These are phyloP conservation scores for Colletotrichum euphorbiae DNA, from an alignment of 2,329 filamentous ascomycete species.

Conservation along the genomic window DNA sequence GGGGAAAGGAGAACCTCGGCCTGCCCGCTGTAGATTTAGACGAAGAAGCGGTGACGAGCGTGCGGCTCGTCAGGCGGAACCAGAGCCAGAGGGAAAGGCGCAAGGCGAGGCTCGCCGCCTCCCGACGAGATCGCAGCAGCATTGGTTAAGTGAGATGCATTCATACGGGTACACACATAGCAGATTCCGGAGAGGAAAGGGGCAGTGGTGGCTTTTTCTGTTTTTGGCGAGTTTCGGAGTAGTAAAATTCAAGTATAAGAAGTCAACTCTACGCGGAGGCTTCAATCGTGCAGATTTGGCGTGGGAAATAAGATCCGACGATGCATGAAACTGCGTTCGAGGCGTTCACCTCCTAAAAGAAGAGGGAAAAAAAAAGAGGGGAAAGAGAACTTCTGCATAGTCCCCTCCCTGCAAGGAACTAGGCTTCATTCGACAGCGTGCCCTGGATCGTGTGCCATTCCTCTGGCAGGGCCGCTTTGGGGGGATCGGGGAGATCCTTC, in stretches of 20 bases:
- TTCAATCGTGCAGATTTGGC: slow-evolving; percentile 2
- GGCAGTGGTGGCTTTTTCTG: not conserved
- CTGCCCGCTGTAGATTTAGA: not conserved
- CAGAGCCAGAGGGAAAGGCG: slow-evolving; percentile 37
- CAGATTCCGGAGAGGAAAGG: not conserved
- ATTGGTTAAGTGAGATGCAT: slow-evolving; percentile 33
- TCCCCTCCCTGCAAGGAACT: slow-evolving; percentile 5
- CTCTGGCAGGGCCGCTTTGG: not conserved
- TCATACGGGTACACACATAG: slow-evolving; percentile 26
- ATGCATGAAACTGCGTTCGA: slow-evolving; percentile 7
- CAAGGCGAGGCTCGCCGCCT: slow-evolving; percentile 28
- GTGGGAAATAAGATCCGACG: slow-evolving; percentile 4
- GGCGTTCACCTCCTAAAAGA: slow-evolving; percentile 8
- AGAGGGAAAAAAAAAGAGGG: no score
- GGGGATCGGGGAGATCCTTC: slow-evolving; percentile 31
- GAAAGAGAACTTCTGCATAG: no score
- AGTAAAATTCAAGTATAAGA: slow-evolving; percentile 10
- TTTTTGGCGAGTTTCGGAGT: slow-evolving; percentile 4
- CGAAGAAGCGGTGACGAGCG: slow-evolving; percentile 33
- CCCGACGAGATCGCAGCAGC: slow-evolving; percentile 19
- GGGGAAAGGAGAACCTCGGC: not conserved
- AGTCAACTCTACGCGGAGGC: not conserved
- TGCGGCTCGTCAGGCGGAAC: slow-evolving; percentile 38
- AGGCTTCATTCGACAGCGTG: not conserved
- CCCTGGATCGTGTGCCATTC: slow-evolving; percentile 20